Conservation (phyloP, 768 basidiomycete species). For the Mycena rebaudengoi region DNA sequence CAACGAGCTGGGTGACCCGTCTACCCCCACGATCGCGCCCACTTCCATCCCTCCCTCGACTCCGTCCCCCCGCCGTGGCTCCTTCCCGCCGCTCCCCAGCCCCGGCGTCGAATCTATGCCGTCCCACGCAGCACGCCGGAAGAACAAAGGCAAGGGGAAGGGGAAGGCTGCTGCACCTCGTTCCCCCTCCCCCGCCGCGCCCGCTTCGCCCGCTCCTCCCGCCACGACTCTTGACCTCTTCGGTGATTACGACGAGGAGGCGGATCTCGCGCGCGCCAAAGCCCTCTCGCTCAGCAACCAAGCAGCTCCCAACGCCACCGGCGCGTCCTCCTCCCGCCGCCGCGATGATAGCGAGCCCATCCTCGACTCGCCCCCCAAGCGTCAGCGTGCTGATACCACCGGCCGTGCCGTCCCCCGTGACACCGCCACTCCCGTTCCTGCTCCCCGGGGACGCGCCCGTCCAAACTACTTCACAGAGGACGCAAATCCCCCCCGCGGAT, state of each 20-base stretch:
- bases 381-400: neutral
- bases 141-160: neutral
- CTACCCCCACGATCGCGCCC: too few species aligned
- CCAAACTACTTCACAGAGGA: neutral
- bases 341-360: too few species aligned
- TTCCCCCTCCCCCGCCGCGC: too few species aligned
- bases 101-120: neutral
- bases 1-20: too few species aligned
- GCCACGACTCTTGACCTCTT: neutral
- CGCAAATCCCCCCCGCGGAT: neutral
- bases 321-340: neutral
- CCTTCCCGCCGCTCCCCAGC: neutral
- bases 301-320: neutral
- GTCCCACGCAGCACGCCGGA: neutral
- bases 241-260: neutral
- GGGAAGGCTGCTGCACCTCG: neutral
- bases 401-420: neutral
- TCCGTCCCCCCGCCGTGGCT: too few species aligned
- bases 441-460: neutral
- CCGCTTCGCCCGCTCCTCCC: neutral
- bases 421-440: too few species aligned
- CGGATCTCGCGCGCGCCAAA: too few species aligned
- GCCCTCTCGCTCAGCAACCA: too few species aligned
- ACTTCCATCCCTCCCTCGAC: too few species aligned
- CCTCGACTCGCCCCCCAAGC: neutral